Conservation (phyloP, 2,329 filamentous ascomycete species). For the Nothomitra cinnamomea region DNA sequence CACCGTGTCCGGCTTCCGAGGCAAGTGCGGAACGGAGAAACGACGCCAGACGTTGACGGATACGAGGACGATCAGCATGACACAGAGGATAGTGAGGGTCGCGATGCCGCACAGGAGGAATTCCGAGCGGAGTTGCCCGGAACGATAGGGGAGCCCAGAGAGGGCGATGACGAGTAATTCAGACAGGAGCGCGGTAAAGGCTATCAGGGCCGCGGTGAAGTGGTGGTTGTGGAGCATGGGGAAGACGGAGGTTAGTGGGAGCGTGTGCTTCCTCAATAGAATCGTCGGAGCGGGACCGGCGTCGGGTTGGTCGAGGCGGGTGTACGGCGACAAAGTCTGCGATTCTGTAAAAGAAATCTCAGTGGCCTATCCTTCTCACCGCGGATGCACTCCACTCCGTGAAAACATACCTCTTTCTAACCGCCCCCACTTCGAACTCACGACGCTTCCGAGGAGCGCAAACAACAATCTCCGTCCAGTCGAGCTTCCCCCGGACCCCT, state of each 20-base stretch:
- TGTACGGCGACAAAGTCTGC: background rate
- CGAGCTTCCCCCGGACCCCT: background rate
- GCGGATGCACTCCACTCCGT: too few species aligned
- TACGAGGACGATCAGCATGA: conserved; percentile 1
- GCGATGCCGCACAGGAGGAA: background rate
- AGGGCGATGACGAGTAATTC: conserved; percentile 2
- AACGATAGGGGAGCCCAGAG: background rate
- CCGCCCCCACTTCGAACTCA: background rate
- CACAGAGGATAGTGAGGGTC: background rate
- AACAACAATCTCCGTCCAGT: background rate
- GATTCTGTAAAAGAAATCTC: background rate
- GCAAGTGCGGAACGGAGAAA: conserved; percentile 5
- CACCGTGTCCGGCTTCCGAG: conserved; percentile 8
- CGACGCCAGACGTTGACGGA: background rate
- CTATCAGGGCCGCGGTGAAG: background rate
- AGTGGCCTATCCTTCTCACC: background rate
- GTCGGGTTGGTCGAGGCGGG: background rate
- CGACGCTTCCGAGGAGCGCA: background rate
- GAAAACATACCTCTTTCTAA: background rate
- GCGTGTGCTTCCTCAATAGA: background rate
- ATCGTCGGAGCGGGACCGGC: background rate
- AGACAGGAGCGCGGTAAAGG: conserved; percentile 3
- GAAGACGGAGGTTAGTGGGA: background rate
- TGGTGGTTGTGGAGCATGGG: background rate
- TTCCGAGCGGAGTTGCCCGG: background rate